phyloP scores from a whole-genome alignment of 768 basidiomycete genomes.

The Omphalotus guepiniiformis region DNA sequence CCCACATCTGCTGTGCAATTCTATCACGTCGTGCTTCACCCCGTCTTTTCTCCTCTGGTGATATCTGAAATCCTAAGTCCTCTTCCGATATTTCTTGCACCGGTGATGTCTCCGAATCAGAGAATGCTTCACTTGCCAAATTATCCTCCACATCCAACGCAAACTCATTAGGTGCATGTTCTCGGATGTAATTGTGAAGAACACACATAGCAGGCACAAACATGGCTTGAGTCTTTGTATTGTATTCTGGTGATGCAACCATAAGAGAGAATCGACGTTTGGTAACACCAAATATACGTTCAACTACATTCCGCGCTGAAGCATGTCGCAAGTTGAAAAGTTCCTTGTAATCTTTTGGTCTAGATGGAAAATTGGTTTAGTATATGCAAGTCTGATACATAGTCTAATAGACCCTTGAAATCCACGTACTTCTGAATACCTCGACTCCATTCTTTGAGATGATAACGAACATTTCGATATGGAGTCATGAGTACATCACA shows the following conservation, averaged over 20 bases:
- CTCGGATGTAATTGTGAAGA: conserved; percentile 24
- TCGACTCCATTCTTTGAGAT: conserved; percentile 27
- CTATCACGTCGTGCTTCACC: conserved; percentile 13
- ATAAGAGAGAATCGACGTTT: conserved; percentile 18
- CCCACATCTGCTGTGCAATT: conserved; percentile 25
- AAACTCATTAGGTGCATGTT: conserved; percentile 17
- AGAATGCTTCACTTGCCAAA: background rate
- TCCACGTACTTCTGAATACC: conserved; percentile 1
- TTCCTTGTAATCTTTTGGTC: conserved; percentile 20
- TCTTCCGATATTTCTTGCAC: background rate
- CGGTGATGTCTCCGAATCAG: background rate
- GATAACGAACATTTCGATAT: conserved; percentile 26
- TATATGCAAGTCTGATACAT: no score
- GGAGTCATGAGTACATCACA: conserved; percentile 23
- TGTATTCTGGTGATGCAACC: conserved; percentile 16
- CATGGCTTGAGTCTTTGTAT: conserved; percentile 16
- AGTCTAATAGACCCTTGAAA: background rate
- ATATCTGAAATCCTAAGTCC: no score
- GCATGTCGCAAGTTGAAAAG: conserved; percentile 24
- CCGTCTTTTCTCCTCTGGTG: conserved; percentile 1
- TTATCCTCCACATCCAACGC: background rate
- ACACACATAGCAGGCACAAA: conserved; percentile 19
- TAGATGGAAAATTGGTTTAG: no score
- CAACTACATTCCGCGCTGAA: conserved; percentile 21
- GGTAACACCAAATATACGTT: conserved; percentile 23